Evolutionary conservation across 2,329 filamentous ascomycete species (phyloP).

Genomic region (Calonectria henricotiae): DNA sequence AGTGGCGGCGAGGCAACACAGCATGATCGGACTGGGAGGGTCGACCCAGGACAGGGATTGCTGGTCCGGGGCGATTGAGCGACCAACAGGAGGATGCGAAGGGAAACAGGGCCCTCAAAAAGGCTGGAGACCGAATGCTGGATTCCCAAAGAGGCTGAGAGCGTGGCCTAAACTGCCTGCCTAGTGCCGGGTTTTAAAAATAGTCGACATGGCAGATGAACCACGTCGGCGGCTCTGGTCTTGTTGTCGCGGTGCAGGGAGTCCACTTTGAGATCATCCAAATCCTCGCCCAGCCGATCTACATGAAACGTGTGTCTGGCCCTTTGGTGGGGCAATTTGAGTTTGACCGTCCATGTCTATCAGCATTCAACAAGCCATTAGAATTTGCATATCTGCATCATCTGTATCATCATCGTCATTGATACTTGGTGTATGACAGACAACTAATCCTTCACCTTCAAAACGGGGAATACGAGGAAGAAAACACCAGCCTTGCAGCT

Average conservation of each 20-base stretch:
- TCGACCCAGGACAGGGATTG: slow-evolving; percentile 13
- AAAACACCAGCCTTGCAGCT: slow-evolving; percentile 13
- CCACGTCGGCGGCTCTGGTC: slow-evolving; percentile 1
- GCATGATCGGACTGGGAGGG: not conserved
- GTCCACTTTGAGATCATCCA: slow-evolving; percentile 20
- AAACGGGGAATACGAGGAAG: too few relatives aligned
- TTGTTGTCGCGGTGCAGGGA: slow-evolving; percentile 2
- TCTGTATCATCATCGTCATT: not conserved
- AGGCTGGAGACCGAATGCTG: not conserved
- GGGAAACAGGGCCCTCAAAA: slow-evolving; percentile 14
- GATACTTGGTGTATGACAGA: not conserved
- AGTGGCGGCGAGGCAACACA: slow-evolving; percentile 18
- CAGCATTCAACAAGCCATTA: not conserved
- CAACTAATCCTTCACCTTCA: not conserved
- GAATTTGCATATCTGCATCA: not conserved
- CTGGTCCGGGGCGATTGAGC: not conserved
- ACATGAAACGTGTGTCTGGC: slow-evolving; percentile 10
- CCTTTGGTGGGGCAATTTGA: slow-evolving; percentile 2
- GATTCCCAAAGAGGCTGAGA: slow-evolving; percentile 9
- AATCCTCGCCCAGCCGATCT: slow-evolving; percentile 12
- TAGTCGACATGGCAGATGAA: slow-evolving; percentile 9
- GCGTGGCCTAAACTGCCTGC: not conserved
- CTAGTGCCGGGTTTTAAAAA: slow-evolving; percentile 13
- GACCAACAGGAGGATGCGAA: slow-evolving; percentile 13
- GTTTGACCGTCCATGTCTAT: slow-evolving; percentile 14